Base-by-base conservation (phyloP, 2,329 filamentous ascomycete species). In the Colletotrichum costaricense region DNA sequence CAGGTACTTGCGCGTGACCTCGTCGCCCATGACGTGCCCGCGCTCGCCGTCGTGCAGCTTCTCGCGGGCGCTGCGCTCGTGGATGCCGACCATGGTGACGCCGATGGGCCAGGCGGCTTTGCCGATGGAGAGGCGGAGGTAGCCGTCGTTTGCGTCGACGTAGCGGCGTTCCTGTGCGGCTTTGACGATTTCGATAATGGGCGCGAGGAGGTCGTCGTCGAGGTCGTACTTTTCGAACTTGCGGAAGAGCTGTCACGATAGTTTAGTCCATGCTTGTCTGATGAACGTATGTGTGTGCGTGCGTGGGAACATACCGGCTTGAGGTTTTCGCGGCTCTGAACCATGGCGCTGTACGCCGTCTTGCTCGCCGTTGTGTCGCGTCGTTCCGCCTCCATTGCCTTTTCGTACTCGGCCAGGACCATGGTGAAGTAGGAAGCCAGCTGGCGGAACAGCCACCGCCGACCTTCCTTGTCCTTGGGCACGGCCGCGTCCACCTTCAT, bases 11-110 rank as follows among this genome's bases (percentile, higher is more conserved):
- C 97, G 90, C 65, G 97, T 99, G 57, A 93, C 92, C 85, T 99
- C 97, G 81, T 98, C 97, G 71, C 95, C 96, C 92, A 99, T 95
- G 78, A 98, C 98, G 82, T 99, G 95, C 4, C 96, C 97, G 79
- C 95, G 93, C 79, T 93, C 91, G 72, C 92, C 93, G 81, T 97
- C 91, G 81, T 98, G 95, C 73, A 99, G 86, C 85, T 99, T 99
- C 85, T 99, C 97, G 75, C 97, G 91, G 24, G 97, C 96, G 77
- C 93, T 97, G 80, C 97, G 92, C 87, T 98, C 97, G 89, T 99
- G 97, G 78, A 99, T 99, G 87, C 97, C 97, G 79, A 99, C 97
- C 97, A 98, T 99, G 82, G 97, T 99, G 52, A 99, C 97, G 84
- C 97, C 97, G 79, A 99, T 99, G 28, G 97, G 97, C 97, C 97